Conservation (phyloP, 306 rosid genomes). For the Fragaria nilgerrensis region DNA sequence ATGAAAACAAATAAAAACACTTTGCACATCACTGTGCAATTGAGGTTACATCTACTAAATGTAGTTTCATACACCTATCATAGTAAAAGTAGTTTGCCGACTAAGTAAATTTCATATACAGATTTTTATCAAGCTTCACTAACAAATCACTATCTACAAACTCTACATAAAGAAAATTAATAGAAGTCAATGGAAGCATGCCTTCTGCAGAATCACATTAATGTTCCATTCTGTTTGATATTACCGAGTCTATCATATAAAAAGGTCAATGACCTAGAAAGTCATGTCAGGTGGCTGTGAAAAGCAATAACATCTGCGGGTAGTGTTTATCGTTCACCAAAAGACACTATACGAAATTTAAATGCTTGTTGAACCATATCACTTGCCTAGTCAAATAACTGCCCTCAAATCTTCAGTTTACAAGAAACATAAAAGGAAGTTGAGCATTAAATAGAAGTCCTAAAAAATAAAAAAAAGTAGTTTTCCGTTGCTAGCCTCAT, state of each 20-base stretch:
- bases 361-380: slow-evolving; percentile 4
- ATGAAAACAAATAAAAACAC: neutral
- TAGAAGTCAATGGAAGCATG: neutral
- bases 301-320: neutral
- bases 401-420: neutral
- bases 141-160: neutral
- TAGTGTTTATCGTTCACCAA: neutral
- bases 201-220: neutral
- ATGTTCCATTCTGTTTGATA: neutral
- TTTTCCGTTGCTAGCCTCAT: neutral
- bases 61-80: neutral
- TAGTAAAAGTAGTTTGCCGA: neutral
- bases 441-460: neutral
- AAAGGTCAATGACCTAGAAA: neutral
- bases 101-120: neutral
- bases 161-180: neutral
- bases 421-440: slow-evolving; percentile 4
- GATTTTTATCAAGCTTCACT: neutral
- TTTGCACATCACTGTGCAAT: neutral
- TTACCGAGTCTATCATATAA: neutral
- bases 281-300: neutral
- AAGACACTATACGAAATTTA: neutral
- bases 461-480: neutral
- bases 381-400: neutral
- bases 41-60: neutral